Evolutionary conservation across 2,329 filamentous ascomycete genomes (phyloP).

Genomic region (Fusarium sp.): DNA sequence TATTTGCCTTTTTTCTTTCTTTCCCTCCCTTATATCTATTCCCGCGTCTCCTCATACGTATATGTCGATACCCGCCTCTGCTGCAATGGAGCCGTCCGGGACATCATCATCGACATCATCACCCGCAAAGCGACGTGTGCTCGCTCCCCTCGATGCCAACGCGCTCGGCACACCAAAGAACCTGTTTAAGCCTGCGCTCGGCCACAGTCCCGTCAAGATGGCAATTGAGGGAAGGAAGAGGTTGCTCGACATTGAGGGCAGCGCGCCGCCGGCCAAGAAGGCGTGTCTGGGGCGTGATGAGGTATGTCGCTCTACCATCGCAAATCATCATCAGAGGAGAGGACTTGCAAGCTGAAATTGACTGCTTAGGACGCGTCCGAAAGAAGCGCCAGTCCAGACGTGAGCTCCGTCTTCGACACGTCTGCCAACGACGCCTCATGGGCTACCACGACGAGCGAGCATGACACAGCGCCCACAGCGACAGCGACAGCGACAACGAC

Average conservation of each 20-base stretch:
- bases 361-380: slow-evolving; percentile 43
- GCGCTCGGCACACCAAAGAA: slow-evolving; percentile 50
- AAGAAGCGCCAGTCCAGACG: slow-evolving; percentile 53
- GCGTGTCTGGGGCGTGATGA: slow-evolving; percentile 49
- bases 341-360: slow-evolving; percentile 9
- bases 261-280: slow-evolving; percentile 48
- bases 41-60: background rate
- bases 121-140: slow-evolving; percentile 61
- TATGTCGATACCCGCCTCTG: background rate
- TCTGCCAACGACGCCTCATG: slow-evolving; percentile 61
- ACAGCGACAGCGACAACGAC: slow-evolving; percentile 15
- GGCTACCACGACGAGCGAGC: slow-evolving; percentile 62
- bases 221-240: slow-evolving; percentile 46
- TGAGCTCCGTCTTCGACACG: slow-evolving; percentile 63
- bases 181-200: slow-evolving; percentile 35
- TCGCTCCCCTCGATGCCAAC: slow-evolving; percentile 60
- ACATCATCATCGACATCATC: slow-evolving; percentile 45
- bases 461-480: slow-evolving; percentile 48
- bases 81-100: slow-evolving; percentile 39
- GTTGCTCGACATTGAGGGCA: slow-evolving; percentile 41
- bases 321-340: background rate
- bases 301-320: slow-evolving; percentile 34
- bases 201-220: slow-evolving; percentile 42
- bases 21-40: background rate
- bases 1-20: background rate